Evolutionary conservation across 2,329 filamentous ascomycete genomes (phyloP).

Genomic region (Venturia effusa): DNA sequence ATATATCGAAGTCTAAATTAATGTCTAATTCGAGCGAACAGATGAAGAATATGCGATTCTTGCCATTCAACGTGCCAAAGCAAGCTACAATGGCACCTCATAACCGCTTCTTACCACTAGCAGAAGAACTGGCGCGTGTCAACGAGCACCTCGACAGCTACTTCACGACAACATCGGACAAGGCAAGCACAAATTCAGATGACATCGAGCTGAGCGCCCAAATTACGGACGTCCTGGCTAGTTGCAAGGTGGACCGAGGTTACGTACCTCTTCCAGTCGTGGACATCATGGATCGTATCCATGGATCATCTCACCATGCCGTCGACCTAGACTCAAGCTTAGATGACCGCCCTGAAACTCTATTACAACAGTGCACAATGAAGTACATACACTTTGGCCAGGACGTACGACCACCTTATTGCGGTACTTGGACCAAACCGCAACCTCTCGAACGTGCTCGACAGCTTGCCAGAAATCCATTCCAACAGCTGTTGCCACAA

Average conservation of each 20-base stretch:
- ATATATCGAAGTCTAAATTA: neutral
- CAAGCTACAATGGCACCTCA: slow-evolving; percentile 59
- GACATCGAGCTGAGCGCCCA: neutral
- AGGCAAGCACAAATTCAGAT: neutral
- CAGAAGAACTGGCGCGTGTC: slow-evolving; percentile 17
- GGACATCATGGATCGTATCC: slow-evolving; percentile 33
- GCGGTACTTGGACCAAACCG: slow-evolving; percentile 58
- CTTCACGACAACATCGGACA: neutral
- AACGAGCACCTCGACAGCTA: slow-evolving; percentile 17
- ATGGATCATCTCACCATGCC: slow-evolving; percentile 29
- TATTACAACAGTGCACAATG: slow-evolving; percentile 47
- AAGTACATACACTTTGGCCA: slow-evolving; percentile 53
- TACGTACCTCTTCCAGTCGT: slow-evolving; percentile 14
- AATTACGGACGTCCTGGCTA: neutral
- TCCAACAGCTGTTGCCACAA: slow-evolving; percentile 44
- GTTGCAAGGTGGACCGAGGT: neutral
- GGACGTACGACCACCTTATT: slow-evolving; percentile 57
- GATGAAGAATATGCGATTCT: slow-evolving; percentile 51
- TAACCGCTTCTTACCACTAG: slow-evolving; percentile 17
- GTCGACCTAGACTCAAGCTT: slow-evolving; percentile 33
- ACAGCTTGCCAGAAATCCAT: slow-evolving; percentile 43
- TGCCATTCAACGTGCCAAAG: slow-evolving; percentile 69
- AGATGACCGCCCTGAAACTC: slow-evolving; percentile 24
- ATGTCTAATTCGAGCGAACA: slow-evolving; percentile 18
- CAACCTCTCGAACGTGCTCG: slow-evolving; percentile 34